phyloP scores from a whole-genome alignment of 345 rosid species.

The Conringia planisiliqua region DNA sequence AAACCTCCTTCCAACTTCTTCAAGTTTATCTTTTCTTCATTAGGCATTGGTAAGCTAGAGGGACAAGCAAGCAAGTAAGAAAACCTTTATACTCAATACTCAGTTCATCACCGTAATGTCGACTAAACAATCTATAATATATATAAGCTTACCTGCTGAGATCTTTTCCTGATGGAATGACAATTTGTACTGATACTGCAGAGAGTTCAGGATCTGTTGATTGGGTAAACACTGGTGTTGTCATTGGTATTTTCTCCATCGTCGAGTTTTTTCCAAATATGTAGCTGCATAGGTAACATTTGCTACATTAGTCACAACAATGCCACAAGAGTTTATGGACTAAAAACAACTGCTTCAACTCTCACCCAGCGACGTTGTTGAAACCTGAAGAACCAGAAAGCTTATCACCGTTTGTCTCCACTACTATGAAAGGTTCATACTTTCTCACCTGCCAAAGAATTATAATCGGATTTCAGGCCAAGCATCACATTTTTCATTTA shows the following conservation, averaged over 20 bases:
- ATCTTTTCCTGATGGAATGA: constrained; percentile 71
- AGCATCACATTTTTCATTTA: neutral
- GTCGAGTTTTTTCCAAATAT: constrained; percentile 72
- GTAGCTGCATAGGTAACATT: constrained; percentile 41
- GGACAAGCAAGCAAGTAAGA: neutral
- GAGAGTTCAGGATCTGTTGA: constrained; percentile 53
- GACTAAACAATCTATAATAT: neutral
- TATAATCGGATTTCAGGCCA: neutral
- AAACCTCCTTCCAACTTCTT: constrained; percentile 70
- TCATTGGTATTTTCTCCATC: constrained; percentile 65
- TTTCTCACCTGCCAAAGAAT: constrained; percentile 53
- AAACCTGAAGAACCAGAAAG: constrained; percentile 73
- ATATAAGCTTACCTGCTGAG: constrained; percentile 42
- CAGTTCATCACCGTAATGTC: neutral
- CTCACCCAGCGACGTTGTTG: constrained; percentile 73
- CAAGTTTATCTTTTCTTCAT: constrained; percentile 52
- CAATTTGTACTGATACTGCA: constrained; percentile 68
- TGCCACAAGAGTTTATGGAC: neutral
- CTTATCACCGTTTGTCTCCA: constrained; percentile 76
- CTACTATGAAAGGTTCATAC: constrained; percentile 64
- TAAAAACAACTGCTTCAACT: neutral
- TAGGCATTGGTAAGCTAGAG: constrained; percentile 72
- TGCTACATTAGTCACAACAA: neutral
- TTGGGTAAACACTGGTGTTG: constrained; percentile 74
- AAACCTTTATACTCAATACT: neutral